Conservation (phyloP, 2,329 filamentous ascomycete genomes). For the Tolypocladium paradoxum region DNA sequence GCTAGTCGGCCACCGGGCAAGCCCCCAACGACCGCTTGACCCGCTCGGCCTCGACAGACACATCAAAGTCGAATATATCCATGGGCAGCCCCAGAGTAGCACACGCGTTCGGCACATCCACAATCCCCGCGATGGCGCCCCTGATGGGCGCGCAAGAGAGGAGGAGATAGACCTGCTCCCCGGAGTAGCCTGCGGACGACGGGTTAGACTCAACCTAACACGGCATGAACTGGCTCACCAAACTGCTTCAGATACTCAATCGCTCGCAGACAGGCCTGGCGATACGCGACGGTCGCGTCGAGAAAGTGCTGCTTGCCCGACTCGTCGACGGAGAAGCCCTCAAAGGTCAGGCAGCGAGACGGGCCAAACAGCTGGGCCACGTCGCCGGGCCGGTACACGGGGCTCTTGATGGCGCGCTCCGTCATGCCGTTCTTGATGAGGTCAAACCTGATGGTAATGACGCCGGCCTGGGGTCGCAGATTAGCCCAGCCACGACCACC, state of each 20-base stretch:
- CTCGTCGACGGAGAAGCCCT: conserved; percentile 85
- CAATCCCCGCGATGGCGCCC: conserved; percentile 79
- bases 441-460: conserved; percentile 83
- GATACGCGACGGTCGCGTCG: conserved; percentile 77
- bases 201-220: neutral
- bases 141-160: conserved; percentile 79
- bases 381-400: conserved; percentile 76
- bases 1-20: conserved; percentile 6
- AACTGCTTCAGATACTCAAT: conserved; percentile 26
- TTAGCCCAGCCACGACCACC: neutral
- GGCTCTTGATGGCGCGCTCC: conserved; percentile 66
- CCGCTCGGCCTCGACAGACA: conserved; percentile 33
- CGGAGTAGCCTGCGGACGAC: conserved; percentile 42
- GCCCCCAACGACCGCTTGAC: conserved; percentile 10
- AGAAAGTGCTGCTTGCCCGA: conserved; percentile 82
- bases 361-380: conserved; percentile 84
- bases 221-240: no score
- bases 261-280: conserved; percentile 60
- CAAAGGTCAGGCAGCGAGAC: conserved; percentile 39
- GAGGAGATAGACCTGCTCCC: conserved; percentile 76
- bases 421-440: conserved; percentile 74
- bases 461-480: conserved; percentile 41
- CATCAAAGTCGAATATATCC: conserved; percentile 94
- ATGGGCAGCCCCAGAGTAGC: conserved; percentile 82
- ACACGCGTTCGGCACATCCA: conserved; percentile 85